Conservation (phyloP, 805 yeast genomes). For the Yarrowia sp. region DNA sequence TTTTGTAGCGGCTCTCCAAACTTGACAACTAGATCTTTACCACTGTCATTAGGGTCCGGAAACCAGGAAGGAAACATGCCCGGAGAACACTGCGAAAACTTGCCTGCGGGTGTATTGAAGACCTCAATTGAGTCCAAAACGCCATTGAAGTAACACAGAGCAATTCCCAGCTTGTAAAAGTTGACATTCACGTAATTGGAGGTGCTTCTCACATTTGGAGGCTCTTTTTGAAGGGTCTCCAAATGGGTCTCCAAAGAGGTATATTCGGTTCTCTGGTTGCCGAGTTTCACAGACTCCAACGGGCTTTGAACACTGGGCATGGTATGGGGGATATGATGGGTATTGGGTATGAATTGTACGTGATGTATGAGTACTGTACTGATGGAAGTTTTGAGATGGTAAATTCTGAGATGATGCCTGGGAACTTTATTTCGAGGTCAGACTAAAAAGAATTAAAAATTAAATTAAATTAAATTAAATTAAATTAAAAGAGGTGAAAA, state of each 20-base stretch:
- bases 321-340: too few relatives aligned
- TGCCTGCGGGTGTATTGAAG: slow-evolving; percentile 33
- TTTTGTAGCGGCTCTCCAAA: slow-evolving; percentile 45
- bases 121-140: slow-evolving; percentile 41
- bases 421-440: too few relatives aligned
- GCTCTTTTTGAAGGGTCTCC: not conserved
- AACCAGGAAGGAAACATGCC: slow-evolving; percentile 25
- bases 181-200: slow-evolving; percentile 2
- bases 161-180: slow-evolving; percentile 30
- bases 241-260: not conserved
- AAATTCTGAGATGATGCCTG: too few relatives aligned
- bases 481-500: too few relatives aligned
- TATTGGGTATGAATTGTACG: too few relatives aligned
- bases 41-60: slow-evolving; percentile 35
- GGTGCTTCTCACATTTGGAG: not conserved
- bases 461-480: too few relatives aligned
- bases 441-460: too few relatives aligned
- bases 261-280: not conserved
- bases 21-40: slow-evolving; percentile 35
- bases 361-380: too few relatives aligned
- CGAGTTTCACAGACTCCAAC: not conserved
- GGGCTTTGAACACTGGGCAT: not conserved
- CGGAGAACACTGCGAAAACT: slow-evolving; percentile 5
- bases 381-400: too few relatives aligned
- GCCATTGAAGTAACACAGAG: slow-evolving; percentile 26